Evolutionary conservation across 2,329 filamentous ascomycete species (phyloP).

Genomic region (Hymenoscyphus repandus): DNA sequence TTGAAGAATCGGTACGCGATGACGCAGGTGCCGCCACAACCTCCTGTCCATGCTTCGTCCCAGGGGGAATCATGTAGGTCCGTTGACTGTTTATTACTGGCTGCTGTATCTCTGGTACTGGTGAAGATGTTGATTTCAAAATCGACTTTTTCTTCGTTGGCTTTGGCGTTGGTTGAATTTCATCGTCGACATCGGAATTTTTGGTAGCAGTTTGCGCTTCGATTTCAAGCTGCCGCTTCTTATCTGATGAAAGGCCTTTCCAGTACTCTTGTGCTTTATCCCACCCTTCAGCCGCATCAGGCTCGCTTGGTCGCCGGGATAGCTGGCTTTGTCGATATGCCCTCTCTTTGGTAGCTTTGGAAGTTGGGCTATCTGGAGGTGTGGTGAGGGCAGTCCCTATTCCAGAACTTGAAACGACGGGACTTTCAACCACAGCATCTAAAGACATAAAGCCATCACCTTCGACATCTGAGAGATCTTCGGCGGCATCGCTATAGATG

Average conservation of each 20-base stretch:
- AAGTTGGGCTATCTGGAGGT: constrained; percentile 27
- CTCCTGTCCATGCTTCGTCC: constrained; percentile 27
- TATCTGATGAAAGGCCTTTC: constrained; percentile 58
- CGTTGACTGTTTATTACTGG: constrained; percentile 21
- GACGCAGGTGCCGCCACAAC: constrained; percentile 40
- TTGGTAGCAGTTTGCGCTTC: constrained; percentile 44
- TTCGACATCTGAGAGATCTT: constrained; percentile 62
- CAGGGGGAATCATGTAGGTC: constrained; percentile 38
- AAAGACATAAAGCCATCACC: constrained; percentile 66
- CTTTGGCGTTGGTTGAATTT: constrained; percentile 32
- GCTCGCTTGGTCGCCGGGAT: constrained; percentile 19
- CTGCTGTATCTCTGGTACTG: constrained; percentile 25
- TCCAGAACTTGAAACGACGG: constrained; percentile 32
- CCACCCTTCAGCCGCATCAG: constrained; percentile 42
- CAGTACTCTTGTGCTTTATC: constrained; percentile 64
- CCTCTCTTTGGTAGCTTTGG: constrained; percentile 21
- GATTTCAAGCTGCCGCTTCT: constrained; percentile 53
- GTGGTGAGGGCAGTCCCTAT: constrained; percentile 18
- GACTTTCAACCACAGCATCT: constrained; percentile 64
- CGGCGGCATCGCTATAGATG: constrained; percentile 72
- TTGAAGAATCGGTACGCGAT: constrained; percentile 36
- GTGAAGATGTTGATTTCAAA: constrained; percentile 3
- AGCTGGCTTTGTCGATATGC: constrained; percentile 19
- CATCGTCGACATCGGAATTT: constrained; percentile 36
- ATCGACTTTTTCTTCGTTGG: constrained; percentile 25